Percentiles rank a stretch among this genome's conserved stretches.
Conservation (phyloP, 2,329 filamentous ascomycete species). For the Cytospora piceicola region DNA sequence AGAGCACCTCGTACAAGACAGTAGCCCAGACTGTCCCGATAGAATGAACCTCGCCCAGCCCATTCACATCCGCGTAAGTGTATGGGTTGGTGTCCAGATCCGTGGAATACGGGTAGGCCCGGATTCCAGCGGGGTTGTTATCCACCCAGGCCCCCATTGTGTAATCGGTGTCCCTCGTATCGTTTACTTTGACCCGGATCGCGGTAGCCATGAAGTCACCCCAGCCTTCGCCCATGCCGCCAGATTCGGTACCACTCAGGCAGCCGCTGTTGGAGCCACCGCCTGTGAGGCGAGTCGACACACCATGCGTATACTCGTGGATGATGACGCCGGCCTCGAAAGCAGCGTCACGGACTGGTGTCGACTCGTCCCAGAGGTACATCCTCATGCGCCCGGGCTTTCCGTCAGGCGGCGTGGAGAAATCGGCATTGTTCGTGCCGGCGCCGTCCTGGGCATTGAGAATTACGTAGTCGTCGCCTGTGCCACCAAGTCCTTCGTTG, state of each 20-base stretch:
- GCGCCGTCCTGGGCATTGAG: constrained; percentile 61
- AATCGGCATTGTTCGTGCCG: constrained; percentile 61
- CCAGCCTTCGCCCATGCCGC: constrained; percentile 65
- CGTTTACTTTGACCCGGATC: constrained; percentile 49
- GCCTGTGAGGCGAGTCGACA: constrained; percentile 63
- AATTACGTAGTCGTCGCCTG: constrained; percentile 56
- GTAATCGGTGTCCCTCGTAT: constrained; percentile 52
- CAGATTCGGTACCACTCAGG: constrained; percentile 50
- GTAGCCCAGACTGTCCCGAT: constrained; percentile 58
- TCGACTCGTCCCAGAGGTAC: constrained; percentile 58
- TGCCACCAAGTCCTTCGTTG: constrained; percentile 58
- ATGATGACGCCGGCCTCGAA: constrained; percentile 65
- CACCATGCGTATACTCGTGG: constrained; percentile 61
- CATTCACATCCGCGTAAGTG: constrained; percentile 51
- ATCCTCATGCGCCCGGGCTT: constrained; percentile 59
- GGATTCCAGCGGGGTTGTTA: constrained; percentile 50
- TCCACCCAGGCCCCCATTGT: constrained; percentile 55
- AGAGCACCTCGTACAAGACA: constrained; percentile 59
- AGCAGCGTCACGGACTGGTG: constrained; percentile 55
- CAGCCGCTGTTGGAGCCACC: constrained; percentile 58
- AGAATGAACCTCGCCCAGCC: constrained; percentile 46
- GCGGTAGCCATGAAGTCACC: constrained; percentile 59
- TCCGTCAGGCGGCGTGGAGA: constrained; percentile 58
- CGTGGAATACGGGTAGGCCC: constrained; percentile 56
- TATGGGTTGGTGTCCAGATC: constrained; percentile 53